Conservation (phyloP, 2,329 filamentous ascomycete genomes). For the Diaporthe citri region DNA sequence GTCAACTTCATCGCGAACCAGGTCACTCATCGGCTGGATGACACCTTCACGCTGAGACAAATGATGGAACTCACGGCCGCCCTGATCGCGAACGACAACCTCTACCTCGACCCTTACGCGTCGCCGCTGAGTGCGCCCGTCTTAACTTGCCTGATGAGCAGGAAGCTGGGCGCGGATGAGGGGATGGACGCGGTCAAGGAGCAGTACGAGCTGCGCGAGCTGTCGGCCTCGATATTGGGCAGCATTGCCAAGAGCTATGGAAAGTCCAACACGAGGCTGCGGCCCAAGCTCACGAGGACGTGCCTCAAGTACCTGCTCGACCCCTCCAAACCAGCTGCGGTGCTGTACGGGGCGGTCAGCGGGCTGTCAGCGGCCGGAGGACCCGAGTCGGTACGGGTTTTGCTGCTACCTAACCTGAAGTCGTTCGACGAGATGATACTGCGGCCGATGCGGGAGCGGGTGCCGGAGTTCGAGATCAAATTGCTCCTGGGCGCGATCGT, state of each 20-base stretch:
- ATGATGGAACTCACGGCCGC: conserved; percentile 93
- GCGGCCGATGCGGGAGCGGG: conserved; percentile 64
- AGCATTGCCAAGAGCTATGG: conserved; percentile 86
- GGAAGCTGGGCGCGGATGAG: conserved; percentile 76
- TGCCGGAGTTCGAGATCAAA: conserved; percentile 60
- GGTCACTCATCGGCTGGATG: conserved; percentile 92
- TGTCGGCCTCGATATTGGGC: conserved; percentile 85
- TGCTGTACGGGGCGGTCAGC: conserved; percentile 89
- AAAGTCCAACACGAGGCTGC: conserved; percentile 82
- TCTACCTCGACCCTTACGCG: conserved; percentile 77
- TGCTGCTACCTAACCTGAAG: conserved; percentile 68
- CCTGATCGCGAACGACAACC: conserved; percentile 83
- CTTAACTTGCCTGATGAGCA: conserved; percentile 89
- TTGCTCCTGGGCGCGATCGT: conserved; percentile 69
- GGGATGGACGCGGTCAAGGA: conserved; percentile 66
- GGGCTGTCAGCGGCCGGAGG: conserved; percentile 84
- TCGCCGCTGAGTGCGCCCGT: conserved; percentile 83
- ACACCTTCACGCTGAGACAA: conserved; percentile 87
- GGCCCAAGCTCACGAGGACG: conserved; percentile 90
- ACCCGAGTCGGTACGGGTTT: conserved; percentile 67
- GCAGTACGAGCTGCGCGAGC: conserved; percentile 85
- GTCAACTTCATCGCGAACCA: conserved; percentile 96
- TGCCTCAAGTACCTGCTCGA: conserved; percentile 94
- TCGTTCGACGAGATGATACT: conserved; percentile 67
- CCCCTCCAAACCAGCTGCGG: conserved; percentile 82